Conservation (phyloP, 495 filamentous ascomycete species). For the Aspergillus baeticus region DNA sequence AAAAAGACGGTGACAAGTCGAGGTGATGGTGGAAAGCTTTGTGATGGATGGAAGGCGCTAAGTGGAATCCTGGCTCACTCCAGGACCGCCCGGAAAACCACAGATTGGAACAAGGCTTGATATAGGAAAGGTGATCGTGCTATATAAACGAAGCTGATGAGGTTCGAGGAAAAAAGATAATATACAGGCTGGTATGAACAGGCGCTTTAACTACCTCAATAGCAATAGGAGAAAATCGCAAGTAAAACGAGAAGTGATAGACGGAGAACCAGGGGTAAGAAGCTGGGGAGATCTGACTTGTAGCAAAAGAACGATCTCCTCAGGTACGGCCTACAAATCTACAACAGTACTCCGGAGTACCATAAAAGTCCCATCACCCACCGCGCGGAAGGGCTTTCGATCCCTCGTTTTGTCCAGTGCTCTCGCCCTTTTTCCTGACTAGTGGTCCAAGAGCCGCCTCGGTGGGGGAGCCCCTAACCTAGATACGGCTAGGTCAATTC, state of each 20-base stretch:
- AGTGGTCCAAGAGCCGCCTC: conserved; percentile 36
- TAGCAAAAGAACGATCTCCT: conserved; percentile 2
- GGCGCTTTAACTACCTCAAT: not conserved
- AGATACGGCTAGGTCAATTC: conserved; percentile 26
- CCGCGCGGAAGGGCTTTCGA: not conserved
- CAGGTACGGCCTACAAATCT: not conserved
- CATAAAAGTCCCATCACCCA: not conserved
- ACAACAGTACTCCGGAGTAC: not conserved
- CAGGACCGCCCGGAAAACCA: conserved; percentile 15
- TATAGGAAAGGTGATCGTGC: no score
- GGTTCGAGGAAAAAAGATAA: conserved; percentile 11
- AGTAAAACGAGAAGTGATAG: conserved; percentile 18
- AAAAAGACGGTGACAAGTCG: conserved; percentile 25
- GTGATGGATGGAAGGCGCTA: conserved; percentile 23
- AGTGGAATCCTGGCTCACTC: conserved; percentile 18
- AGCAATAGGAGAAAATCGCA: conserved; percentile 2
- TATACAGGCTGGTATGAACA: conserved; percentile 12
- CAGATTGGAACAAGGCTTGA: conserved; percentile 9
- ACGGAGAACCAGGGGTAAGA: conserved; percentile 19
- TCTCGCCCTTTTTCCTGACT: not conserved
- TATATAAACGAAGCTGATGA: conserved; percentile 9
- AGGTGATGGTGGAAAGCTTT: conserved; percentile 26
- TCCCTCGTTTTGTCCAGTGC: conserved; percentile 2
- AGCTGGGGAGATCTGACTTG: conserved; percentile 6
- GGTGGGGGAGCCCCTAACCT: conserved; percentile 34